Evolutionary conservation across 2,329 filamentous ascomycete genomes (phyloP), one percentile per base, ranked within the genome.

Genomic region (Chaetomium sp.): DNA sequence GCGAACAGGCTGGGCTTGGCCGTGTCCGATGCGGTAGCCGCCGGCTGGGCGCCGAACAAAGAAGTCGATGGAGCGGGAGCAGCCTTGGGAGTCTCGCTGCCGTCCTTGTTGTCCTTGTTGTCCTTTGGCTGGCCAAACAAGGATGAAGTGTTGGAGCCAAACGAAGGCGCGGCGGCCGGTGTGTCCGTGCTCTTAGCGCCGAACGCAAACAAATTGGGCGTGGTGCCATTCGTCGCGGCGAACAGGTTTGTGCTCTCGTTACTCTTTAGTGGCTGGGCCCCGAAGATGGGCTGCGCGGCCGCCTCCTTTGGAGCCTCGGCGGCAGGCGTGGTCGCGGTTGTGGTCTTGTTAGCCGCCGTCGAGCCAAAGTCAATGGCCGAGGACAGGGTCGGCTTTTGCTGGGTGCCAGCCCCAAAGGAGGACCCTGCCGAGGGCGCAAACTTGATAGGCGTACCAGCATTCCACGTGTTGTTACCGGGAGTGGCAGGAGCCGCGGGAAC

Each of bases 401-500:
- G 57, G n/a, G 69, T 65, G 40, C 62, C 27, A 51, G 64, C 55
- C 43, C 70, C 67, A 57, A 74, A 73, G 10, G 69, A 37, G 11
- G 64, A 47, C 37, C 61, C 59, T 40, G 69, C 53, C 35, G 69
- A 65, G 9, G 67, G 55, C 52, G 73, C 74, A 63, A 82, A 82
- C 64, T 81, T 82, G 66, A 84, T 79, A 2, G 80, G 79, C 1
- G 69, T 74, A 54, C 73, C 70, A 7, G 74, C 70, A 42, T 72
- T 77, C 77, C 77, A 79, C 0, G 75, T 79, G 47, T 78, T 72
- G 61, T 79, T 72, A 19, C 65, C 61, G 1, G 70, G 64, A 27
- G 63, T 60, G 38, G 63, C 47, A 35, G 58, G 19, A 27, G 19
- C 19, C 19, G 19, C 19, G 19, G 19, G 19, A 27, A 27, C 19